phyloP scores from a whole-genome alignment of 257 asterid species.

The Solanum arcanum region DNA sequence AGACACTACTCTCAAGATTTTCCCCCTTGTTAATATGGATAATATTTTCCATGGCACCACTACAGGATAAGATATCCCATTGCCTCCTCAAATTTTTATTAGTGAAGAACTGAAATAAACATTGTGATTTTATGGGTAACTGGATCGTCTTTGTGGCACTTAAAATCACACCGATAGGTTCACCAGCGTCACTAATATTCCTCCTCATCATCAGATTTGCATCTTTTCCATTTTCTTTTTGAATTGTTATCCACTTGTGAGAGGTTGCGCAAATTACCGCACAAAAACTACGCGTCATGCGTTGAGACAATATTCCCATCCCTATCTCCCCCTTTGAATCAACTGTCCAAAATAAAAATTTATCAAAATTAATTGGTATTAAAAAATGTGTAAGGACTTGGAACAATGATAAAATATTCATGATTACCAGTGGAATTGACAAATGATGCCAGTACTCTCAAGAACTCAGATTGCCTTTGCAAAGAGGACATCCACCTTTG shows the following conservation, averaged over 20 bases:
- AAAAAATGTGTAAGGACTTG: neutral
- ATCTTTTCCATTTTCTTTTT: slow-evolving; percentile 23
- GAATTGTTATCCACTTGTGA: slow-evolving; percentile 60
- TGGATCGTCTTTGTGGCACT: slow-evolving; percentile 56
- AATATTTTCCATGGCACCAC: slow-evolving; percentile 44
- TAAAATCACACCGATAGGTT: slow-evolving; percentile 27
- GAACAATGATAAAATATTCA: slow-evolving; percentile 19
- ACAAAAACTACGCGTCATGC: slow-evolving; percentile 67
- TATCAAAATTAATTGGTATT: no score
- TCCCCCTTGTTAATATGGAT: slow-evolving; percentile 43
- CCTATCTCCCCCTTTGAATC: neutral
- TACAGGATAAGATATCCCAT: slow-evolving; percentile 61
- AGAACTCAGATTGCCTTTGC: slow-evolving; percentile 46
- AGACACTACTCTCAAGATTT: slow-evolving; percentile 37
- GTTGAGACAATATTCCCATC: slow-evolving; percentile 53
- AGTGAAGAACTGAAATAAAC: slow-evolving; percentile 46
- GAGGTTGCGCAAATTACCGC: slow-evolving; percentile 48
- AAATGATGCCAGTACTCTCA: slow-evolving; percentile 26
- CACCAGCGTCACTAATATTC: slow-evolving; percentile 45
- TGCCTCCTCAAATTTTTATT: slow-evolving; percentile 39
- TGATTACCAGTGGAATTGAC: slow-evolving; percentile 21
- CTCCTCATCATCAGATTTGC: slow-evolving; percentile 45
- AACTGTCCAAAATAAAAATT: no score
- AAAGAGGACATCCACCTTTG: slow-evolving; percentile 60
- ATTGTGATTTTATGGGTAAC: slow-evolving; percentile 43